phyloP scores from a whole-genome alignment of 2,329 filamentous ascomycete genomes.

The Aspergillus thermomutatus region DNA sequence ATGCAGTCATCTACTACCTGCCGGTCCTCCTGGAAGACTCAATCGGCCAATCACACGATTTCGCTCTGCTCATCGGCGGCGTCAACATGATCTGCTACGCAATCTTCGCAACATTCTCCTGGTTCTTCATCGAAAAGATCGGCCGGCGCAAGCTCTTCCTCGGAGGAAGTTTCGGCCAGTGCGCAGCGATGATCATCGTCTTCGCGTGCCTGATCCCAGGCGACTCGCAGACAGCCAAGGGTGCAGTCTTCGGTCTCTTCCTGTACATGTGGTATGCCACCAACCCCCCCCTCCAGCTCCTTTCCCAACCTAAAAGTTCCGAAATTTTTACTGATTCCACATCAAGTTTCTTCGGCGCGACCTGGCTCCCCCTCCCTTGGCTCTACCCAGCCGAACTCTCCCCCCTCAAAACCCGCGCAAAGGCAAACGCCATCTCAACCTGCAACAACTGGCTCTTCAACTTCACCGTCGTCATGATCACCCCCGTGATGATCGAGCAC shows the following conservation, averaged over 20 bases:
- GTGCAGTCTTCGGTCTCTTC: constrained; percentile 59
- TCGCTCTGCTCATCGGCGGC: constrained; percentile 51
- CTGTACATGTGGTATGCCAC: constrained; percentile 52
- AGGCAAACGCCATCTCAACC: constrained; percentile 54
- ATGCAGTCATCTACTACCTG: constrained; percentile 50
- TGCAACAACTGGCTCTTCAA: constrained; percentile 57
- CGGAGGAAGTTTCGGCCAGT: constrained; percentile 37
- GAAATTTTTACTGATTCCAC: constrained; percentile 6
- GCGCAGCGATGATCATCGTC: constrained; percentile 39
- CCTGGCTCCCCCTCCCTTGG: constrained; percentile 64
- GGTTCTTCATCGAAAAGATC: constrained; percentile 49
- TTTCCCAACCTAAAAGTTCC: constrained; percentile 4
- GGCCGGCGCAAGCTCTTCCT: constrained; percentile 45
- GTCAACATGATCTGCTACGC: constrained; percentile 48
- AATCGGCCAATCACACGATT: constrained; percentile 39
- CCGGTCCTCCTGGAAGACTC: constrained; percentile 48
- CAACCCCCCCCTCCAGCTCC: no score
- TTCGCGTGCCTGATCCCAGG: constrained; percentile 38
- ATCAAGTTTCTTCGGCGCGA: constrained; percentile 61
- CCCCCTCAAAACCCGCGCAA: constrained; percentile 54
- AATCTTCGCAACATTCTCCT: constrained; percentile 43
- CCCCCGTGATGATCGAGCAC: constrained; percentile 38
- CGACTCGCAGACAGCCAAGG: constrained; percentile 26
- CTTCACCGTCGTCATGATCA: constrained; percentile 53
- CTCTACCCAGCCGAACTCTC: constrained; percentile 50